Evolutionary conservation across 2,329 filamentous ascomycete species (phyloP), one percentile per base, ranked within the genome.

Genomic region (Fusarium dlaminii): DNA sequence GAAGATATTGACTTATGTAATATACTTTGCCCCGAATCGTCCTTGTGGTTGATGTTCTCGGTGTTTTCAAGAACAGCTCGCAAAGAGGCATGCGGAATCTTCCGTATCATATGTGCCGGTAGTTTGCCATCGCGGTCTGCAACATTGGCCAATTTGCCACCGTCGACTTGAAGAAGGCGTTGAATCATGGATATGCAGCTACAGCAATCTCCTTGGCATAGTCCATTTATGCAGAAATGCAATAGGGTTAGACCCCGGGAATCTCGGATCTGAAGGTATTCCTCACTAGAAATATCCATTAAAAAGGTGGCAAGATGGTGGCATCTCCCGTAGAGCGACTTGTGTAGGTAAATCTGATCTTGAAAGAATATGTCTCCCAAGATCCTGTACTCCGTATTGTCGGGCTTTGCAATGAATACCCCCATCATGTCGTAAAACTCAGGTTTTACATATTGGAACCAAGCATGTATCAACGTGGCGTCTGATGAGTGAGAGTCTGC

Each of bases 311-410:
- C 30, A 8, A 51, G 0, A 15, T 4, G 15, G 17, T 0, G 2
- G 12, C 8, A 14, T 20, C 6, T 1, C 1, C 0, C 0, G 0
- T 0, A 0, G 2, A 34, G 30, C 8, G 22, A 17, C 0, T 0
- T 0, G 1, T 6, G 8, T 0, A 24, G 5, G 3, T n/a, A 0
- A 20, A 11, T 6, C n/a, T 2, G 3, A 0, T 14, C 0, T 24
- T 36, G 17, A 15, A 24, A 57, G 4, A 34, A 2, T 0, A 10
- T 1, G 1, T 14, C 49, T n/a, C 30, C 4, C 6, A 36, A 58
- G 5, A 13, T 6, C 15, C 24, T 11, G 13, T 45, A 58, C 3
- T 65, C 51, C 4, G 3, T 4, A 43, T 5, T 22, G 12, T 30
- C 4, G 3, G 14, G 22, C 0, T 4, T 1, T 17, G 18, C 18